Percentiles rank a stretch among this genome's conserved stretches.
Conservation (phyloP, 805 yeast species). For the Kluyveromyces wickerhamii region DNA sequence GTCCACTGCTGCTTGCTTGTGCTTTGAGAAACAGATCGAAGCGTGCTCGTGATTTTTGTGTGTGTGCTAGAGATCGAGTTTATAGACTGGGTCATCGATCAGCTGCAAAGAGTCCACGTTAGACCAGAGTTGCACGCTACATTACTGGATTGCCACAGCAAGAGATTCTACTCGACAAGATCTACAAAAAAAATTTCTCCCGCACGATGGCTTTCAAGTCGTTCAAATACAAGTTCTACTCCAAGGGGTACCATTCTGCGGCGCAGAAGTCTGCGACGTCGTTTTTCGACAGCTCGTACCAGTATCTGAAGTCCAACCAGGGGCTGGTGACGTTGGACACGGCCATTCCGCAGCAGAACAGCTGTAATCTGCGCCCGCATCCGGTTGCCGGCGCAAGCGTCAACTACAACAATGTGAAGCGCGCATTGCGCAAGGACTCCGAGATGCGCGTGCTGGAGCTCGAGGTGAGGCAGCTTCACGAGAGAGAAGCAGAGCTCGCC, state of each 20-base stretch:
- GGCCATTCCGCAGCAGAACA: constrained; percentile 14
- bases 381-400: constrained; percentile 32
- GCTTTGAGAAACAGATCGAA: too few species aligned
- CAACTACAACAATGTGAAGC: constrained; percentile 25
- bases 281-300: constrained; percentile 36
- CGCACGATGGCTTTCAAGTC: constrained; percentile 35
- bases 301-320: constrained; percentile 32
- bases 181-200: too few species aligned
- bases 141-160: too few species aligned
- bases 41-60: too few species aligned
- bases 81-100: too few species aligned
- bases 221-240: constrained; percentile 32
- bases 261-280: constrained; percentile 28
- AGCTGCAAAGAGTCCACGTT: too few species aligned
- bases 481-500: background rate
- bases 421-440: constrained; percentile 13
- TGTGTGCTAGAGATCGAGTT: too few species aligned
- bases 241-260: constrained; percentile 32
- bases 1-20: too few species aligned
- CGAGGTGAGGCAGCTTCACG: constrained; percentile 8
- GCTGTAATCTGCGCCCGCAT: constrained; percentile 26
- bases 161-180: too few species aligned
- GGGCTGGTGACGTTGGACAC: constrained; percentile 25
- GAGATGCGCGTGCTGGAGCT: background rate
- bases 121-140: too few species aligned